These are phyloP conservation scores for Venturia oleaginea DNA, from an alignment of 2,329 filamentous ascomycete genomes.

Conservation along the genomic window DNA sequence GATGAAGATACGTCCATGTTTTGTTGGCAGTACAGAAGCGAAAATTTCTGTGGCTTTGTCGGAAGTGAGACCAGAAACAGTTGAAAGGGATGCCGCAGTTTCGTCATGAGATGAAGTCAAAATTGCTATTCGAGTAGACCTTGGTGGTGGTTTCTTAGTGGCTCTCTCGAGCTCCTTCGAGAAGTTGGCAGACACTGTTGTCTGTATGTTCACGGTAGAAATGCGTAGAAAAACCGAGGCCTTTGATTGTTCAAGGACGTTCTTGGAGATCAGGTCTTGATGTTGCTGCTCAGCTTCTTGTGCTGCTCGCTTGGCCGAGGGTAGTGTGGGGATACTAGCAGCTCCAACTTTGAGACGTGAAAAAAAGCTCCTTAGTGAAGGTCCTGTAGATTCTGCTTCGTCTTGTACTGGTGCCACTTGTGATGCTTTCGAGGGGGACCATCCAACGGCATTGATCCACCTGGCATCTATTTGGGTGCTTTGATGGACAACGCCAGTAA, in stretches of 20 bases:
- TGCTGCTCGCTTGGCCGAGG: conserved; percentile 42
- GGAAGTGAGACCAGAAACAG: conserved; percentile 37
- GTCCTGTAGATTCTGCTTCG: background rate
- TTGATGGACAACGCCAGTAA: conserved; percentile 70
- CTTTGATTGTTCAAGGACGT: conserved; percentile 60
- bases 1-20: conserved; percentile 89
- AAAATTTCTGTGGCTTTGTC: conserved; percentile 69
- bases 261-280: conserved; percentile 57
- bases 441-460: conserved; percentile 81
- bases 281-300: conserved; percentile 51
- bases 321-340: conserved; percentile 17
- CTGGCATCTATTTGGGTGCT: conserved; percentile 86
- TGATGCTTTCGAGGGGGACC: conserved; percentile 45
- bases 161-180: conserved; percentile 84
- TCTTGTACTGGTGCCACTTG: background rate
- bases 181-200: conserved; percentile 63
- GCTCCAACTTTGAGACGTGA: conserved; percentile 21
- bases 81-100: conserved; percentile 53
- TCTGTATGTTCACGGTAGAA: conserved; percentile 73
- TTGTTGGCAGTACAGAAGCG: conserved; percentile 78
- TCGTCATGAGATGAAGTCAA: conserved; percentile 89
- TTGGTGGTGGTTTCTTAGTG: conserved; percentile 94
- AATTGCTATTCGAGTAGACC: conserved; percentile 74
- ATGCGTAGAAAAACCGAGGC: conserved; percentile 84
- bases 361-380: conserved; percentile 29